Base-by-base conservation (phyloP, 1,139 yeast species). In the Petasospora rhodanensis region DNA sequence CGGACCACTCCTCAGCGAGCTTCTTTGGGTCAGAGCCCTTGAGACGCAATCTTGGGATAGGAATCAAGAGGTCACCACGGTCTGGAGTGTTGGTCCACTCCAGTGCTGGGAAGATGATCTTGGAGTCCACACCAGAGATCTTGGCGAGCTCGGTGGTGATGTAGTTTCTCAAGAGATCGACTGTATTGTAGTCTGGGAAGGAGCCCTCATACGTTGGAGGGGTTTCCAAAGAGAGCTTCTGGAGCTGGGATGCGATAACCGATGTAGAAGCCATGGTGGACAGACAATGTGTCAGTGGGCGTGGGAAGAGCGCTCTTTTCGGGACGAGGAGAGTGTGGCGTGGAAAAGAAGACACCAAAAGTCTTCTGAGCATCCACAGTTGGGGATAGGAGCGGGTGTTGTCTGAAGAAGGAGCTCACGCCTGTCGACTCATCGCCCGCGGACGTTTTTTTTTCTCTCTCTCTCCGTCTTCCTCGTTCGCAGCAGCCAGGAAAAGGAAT, bases 61-160 rank as follows among this genome's bases (percentile, higher is more conserved):
- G 97, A 38, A 91, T 75, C 47, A 89, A 71, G 54, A 91, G 72
- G 59, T 91, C 99, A 53, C 98, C 98, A 57, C 93, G 83, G 40
- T 86, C 96, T 47, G 83, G 63, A 29, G 89, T 79, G 45, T 74
- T 70, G 24, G 96, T 87, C 68, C 93, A 77, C 62, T 91, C 97
- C 54, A 91, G 73, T 28, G 96, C 87, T 41, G 87, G 84, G 62
- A 72, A 86, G 45, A 89, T 84, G 32, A 84, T 59, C 10, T 66
- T 64, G 41, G 73, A 66, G 41, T 80, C 81, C 28, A 87, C 94
- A 21, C 79, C 79, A 14, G 94, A 69, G 47, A 93, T 68, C 45
- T 71, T 67, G 43, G 83, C 69, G 43, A 91, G 71, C 58, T 89
- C 91, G 41, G 74, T 72, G 31, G 96, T 67, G 56, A 93, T 85